Evolutionary conservation across 768 basidiomycete species (phyloP).

Genomic region (Mycena crocata): DNA sequence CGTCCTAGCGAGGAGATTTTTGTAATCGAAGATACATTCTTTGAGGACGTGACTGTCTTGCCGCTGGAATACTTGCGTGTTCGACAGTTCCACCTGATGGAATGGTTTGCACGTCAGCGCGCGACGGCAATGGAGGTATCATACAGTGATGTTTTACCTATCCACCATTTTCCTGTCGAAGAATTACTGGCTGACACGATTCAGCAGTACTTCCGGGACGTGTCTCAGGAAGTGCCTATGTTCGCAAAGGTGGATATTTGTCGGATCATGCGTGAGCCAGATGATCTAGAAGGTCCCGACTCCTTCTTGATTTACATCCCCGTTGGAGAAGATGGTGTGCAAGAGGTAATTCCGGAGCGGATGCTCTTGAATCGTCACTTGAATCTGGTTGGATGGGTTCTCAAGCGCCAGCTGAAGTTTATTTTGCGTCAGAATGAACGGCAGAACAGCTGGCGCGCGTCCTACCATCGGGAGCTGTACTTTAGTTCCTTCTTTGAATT

Average conservation of each 20-base stretch:
- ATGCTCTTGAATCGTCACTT: neutral
- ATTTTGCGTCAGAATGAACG: neutral
- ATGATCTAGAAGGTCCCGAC: neutral
- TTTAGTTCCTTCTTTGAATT: too few relatives aligned
- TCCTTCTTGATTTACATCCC: neutral
- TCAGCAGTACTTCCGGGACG: neutral
- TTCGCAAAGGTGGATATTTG: neutral
- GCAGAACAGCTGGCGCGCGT: too few relatives aligned
- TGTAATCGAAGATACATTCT: constrained; percentile 3
- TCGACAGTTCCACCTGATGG: neutral
- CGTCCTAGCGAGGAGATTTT: neutral
- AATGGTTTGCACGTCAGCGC: constrained; percentile 10
- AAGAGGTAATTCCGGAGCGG: neutral
- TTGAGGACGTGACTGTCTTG: neutral
- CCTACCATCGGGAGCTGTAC: too few relatives aligned
- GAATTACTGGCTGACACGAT: neutral
- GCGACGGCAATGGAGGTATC: neutral
- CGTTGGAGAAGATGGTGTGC: neutral
- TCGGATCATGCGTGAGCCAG: neutral
- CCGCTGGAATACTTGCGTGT: constrained; percentile 15
- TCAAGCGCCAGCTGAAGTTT: neutral
- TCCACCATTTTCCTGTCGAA: neutral
- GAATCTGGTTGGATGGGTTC: neutral
- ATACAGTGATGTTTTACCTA: neutral
- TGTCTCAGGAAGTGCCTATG: neutral